Evolutionary conservation across 2,329 filamentous ascomycete genomes (phyloP), one percentile per base, ranked within the genome.

Genomic region (Lachnellula suecica): DNA sequence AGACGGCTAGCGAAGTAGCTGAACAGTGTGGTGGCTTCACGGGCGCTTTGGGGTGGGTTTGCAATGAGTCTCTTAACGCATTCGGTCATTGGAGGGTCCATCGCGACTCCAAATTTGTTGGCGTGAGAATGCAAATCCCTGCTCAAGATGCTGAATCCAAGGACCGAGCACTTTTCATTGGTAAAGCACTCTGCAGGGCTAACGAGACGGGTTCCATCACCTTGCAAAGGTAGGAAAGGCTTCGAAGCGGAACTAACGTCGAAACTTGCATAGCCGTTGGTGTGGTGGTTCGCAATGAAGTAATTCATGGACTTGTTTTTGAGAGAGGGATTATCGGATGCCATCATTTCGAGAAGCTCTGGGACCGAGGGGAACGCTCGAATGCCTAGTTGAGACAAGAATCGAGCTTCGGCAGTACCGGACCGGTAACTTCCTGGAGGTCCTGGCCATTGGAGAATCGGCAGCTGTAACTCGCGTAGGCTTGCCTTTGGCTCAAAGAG

Each of bases 361-460:
- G 79, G 75, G 1, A 87, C 88, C 2, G 82, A 77, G 1, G 94
- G 94, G 64, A 79, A 82, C 35, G 81, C 75, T 54, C 85, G 84
- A 20, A 99, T 74, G 0, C 94, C 94, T 9, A 99, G 79, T 6
- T 73, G 72, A 3, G 77, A 69, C 6, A 99, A 72, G 58, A 99
- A 94, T 37, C 78, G 81, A 1, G 83, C 91, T 70, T 99, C 94
- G 0, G 75, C 71, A 59, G 84, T 89, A 47, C 70, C 74, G n/a
- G 79, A 70, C 44, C 82, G 78, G 66, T 85, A 90, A 54, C 79
- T 82, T 3, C 85, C 79, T 10, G 77, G 74, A 20, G 76, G 74
- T 0, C 81, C 88, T 3, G 89, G 88, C 91, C 91, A 97, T 65
- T 91, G 89, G 38, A 95, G 70, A 3, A 96, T 78, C 0, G 89